Evolutionary conservation across 257 asterid genomes (phyloP), one percentile per base, ranked within the genome.

Genomic region (Cruciata laevipes): DNA sequence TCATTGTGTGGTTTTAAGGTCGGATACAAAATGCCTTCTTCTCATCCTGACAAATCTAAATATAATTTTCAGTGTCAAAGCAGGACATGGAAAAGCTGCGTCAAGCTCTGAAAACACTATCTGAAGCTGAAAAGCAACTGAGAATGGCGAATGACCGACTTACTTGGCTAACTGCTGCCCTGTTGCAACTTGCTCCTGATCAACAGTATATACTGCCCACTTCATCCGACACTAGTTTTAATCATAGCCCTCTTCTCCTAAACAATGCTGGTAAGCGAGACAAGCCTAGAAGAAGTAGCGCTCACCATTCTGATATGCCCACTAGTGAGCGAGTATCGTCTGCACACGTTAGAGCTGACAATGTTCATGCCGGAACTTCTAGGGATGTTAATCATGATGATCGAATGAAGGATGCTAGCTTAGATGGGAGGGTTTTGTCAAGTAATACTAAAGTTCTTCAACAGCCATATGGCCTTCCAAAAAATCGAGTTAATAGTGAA

Each of bases 111-210:
- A 90, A 83, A 72, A 90, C 95, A n/a, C 77, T 94, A 55, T 94
- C 99, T 1, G 99, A 94, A 80, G 95, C 99, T 27, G 99, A 94
- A 79, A 90, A 94, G 87, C 97, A 94, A 87, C 82, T 94, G 78
- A 86, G 99, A 79, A 79, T 85, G 67, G 87, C 99, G 8, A 88
- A 78, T 49, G 99, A 90, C 82, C 81, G 81, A 80, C 82, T 87
- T 57, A 94, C 99, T 32, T 94, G 99, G 99, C 87, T 94, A 66
- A 94, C 99, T 2, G 99, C 97, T 31, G 97, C 97, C 25, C 73
- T 94, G 66, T 78, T 94, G 76, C 99, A 94, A 76, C 89, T 94
- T 75, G 99, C 97, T 60, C 96, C 97, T 5, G 99, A 94, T 79
- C 95, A 86, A 69, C 96, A 88, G 70, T 88, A 88, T 71, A 72